Conservation (phyloP, 805 yeast species). For the Wickerhamomyces tratensis region DNA sequence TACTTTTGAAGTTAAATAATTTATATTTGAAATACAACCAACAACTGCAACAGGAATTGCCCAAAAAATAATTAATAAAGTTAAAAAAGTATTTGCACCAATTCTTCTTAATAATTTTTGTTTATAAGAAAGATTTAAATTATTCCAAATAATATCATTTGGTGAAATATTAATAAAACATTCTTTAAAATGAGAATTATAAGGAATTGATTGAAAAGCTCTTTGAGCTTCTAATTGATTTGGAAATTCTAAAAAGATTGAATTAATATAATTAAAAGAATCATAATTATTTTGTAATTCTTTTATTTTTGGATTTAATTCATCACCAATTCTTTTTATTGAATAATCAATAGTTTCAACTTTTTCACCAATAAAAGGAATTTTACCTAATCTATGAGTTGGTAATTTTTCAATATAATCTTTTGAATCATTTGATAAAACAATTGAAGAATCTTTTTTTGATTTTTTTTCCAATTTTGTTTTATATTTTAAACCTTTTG, state of each 20-base stretch:
- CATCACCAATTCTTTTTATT: conserved; percentile 49
- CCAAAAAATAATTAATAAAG: conserved; percentile 78
- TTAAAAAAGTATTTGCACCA: conserved; percentile 54
- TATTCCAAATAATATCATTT: conserved; percentile 78
- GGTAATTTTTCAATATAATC: conserved; percentile 80
- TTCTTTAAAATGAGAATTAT: conserved; percentile 29
- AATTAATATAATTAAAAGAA: conserved; percentile 41
- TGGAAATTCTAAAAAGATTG: conserved; percentile 76
- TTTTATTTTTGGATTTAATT: conserved; percentile 57
- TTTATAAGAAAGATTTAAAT: conserved; percentile 47
- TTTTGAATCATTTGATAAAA: conserved; percentile 40
- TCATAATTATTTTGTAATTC: conserved; percentile 45
- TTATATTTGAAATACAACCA: conserved; percentile 85
- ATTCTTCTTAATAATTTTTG: conserved; percentile 48
- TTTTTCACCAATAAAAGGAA: conserved; percentile 67
- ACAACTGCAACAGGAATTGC: conserved; percentile 97
- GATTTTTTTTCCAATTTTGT: conserved; percentile 49
- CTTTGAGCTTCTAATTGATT: conserved; percentile 82
- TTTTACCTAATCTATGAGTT: conserved; percentile 57
- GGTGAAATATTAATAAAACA: conserved; percentile 62
- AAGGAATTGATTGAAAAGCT: conserved; percentile 77
- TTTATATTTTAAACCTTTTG: conserved; percentile 48
- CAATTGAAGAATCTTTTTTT: conserved; percentile 17
- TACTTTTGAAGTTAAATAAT: conserved; percentile 58
- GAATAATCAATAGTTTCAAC: conserved; percentile 78